These are phyloP conservation scores for Basipetospora chlamydospora DNA, from an alignment of 2,329 filamentous ascomycete species.

Conservation along the genomic window DNA sequence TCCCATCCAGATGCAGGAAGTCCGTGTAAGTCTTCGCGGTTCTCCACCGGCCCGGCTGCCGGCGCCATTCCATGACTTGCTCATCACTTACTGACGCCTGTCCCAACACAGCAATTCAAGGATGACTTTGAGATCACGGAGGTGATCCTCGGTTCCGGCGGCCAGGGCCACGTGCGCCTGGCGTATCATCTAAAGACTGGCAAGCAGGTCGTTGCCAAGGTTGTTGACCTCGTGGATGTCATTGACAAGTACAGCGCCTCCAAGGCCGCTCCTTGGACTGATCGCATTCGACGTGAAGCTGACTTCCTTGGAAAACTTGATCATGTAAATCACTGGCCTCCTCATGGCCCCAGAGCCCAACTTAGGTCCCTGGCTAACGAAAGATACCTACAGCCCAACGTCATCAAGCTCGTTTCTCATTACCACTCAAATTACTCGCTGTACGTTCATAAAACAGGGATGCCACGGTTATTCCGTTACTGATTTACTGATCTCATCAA, in stretches of 20 bases:
- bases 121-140: slow-evolving; percentile 4
- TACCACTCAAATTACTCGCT: background rate
- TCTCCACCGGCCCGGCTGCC: too few species aligned
- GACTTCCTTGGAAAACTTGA: slow-evolving; percentile 4
- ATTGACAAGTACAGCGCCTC: background rate
- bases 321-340: slow-evolving; percentile 2
- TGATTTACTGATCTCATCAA: too few species aligned
- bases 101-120: slow-evolving; percentile 2
- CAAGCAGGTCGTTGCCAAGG: slow-evolving; percentile 3
- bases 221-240: slow-evolving; percentile 1
- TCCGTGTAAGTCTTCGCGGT: background rate
- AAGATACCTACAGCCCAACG: background rate
- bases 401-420: slow-evolving; percentile 5
- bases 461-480: too few species aligned
- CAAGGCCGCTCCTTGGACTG: background rate
- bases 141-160: slow-evolving; percentile 3
- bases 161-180: slow-evolving; percentile 5
- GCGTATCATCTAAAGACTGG: slow-evolving; percentile 1
- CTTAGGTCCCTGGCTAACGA: too few species aligned
- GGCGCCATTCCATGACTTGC: too few species aligned
- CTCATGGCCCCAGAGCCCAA: too few species aligned
- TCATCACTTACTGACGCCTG: too few species aligned
- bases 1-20: background rate
- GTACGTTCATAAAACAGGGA: too few species aligned
- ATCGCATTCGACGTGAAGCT: slow-evolving; percentile 1